These are phyloP conservation scores for Lichtheimia hyalospora DNA, from an alignment of 371 early-diverging fungal genomes.

Conservation along the genomic window DNA sequence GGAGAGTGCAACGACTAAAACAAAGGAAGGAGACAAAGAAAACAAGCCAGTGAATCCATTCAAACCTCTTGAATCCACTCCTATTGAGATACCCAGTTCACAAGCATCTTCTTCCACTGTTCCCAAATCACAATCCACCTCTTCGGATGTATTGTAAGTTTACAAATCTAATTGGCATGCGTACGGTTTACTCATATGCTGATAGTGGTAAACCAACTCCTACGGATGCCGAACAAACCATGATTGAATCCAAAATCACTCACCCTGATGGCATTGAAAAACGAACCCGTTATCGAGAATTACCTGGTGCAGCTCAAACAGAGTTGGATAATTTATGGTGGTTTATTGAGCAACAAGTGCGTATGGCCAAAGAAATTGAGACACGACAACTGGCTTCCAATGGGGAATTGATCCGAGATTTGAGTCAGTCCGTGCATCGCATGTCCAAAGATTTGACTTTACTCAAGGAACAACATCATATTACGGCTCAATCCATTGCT, in stretches of 20 bases:
- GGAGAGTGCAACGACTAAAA: neutral
- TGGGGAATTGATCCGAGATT: conserved; percentile 12
- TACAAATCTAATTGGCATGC: no score
- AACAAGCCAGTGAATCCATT: conserved; percentile 5
- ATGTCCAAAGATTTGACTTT: conserved; percentile 6
- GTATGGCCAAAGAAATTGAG: conserved; percentile 5
- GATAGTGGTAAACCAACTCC: conserved; percentile 12
- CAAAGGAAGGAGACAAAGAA: conserved; percentile 2
- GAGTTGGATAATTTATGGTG: conserved; percentile 6
- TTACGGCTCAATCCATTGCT: neutral
- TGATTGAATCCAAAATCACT: conserved; percentile 15
- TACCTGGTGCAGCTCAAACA: conserved; percentile 11
- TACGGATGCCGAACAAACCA: conserved; percentile 13
- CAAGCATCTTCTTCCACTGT: neutral
- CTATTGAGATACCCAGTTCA: conserved; percentile 8
- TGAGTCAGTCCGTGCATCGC: neutral
- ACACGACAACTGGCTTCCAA: conserved; percentile 11
- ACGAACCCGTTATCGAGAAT: conserved; percentile 16
- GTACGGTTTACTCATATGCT: no score
- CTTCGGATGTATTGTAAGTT: conserved; percentile 12
- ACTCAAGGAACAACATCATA: conserved; percentile 8
- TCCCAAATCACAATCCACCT: conserved; percentile 5
- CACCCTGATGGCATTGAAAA: conserved; percentile 12
- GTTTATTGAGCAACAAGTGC: conserved; percentile 14
- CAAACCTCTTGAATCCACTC: conserved; percentile 3